Conservation (phyloP, 1,284 basidiomycete genomes). For the Somion occarium region DNA sequence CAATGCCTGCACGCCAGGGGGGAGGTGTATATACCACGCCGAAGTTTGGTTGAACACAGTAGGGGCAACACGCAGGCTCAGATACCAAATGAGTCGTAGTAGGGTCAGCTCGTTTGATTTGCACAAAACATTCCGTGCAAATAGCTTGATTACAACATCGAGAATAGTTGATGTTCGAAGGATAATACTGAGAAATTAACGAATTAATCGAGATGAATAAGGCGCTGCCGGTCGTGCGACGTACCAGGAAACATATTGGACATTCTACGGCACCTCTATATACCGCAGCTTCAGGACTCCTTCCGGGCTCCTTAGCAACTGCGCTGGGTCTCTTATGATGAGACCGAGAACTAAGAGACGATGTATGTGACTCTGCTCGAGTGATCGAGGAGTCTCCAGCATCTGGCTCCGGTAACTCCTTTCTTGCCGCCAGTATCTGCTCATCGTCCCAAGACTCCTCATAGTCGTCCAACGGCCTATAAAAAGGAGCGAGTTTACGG, state of each 20-base stretch:
- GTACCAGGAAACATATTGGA: conserved; percentile 97
- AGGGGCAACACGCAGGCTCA: conserved; percentile 94
- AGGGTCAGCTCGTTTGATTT: conserved; percentile 95
- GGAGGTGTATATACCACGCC: conserved; percentile 90
- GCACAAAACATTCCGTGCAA: conserved; percentile 98
- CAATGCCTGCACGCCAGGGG: conserved; percentile 70
- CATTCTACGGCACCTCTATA: conserved; percentile 91
- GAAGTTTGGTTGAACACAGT: conserved; percentile 96
- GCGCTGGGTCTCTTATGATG: conserved; percentile 45
- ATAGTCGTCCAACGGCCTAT: conserved; percentile 92
- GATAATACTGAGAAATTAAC: conserved; percentile 67
- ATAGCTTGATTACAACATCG: conserved; percentile 98
- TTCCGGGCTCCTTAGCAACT: conserved; percentile 46
- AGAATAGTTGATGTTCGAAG: conserved; percentile 92
- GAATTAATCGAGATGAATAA: conserved; percentile 9
- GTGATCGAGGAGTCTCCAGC: conserved; percentile 23
- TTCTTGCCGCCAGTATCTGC: conserved; percentile 74
- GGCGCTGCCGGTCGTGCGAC: conserved; percentile 31
- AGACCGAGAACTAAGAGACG: conserved; percentile 25
- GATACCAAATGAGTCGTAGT: conserved; percentile 89
- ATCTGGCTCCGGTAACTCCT: conserved; percentile 50
- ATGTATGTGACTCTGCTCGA: conserved; percentile 22
- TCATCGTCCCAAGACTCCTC: conserved; percentile 83
- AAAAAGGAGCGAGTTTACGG: conserved; percentile 91
- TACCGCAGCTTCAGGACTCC: conserved; percentile 67